Conservation (phyloP, 495 filamentous ascomycete genomes). For the Aspergillus heteromorphus region DNA sequence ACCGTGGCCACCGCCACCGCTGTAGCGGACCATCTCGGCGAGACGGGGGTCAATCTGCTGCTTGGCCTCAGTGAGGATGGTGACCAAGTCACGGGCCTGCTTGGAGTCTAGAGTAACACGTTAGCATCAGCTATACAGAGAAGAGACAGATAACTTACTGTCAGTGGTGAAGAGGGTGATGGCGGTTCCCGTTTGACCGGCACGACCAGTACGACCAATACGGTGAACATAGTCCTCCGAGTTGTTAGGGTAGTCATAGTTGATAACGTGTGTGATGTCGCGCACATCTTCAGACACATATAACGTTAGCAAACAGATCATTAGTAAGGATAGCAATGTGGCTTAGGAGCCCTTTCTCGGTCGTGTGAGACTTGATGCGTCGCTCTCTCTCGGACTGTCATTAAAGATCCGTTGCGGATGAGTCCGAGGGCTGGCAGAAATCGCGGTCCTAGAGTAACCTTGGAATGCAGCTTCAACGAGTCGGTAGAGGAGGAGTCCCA, state of each 20-base stretch:
- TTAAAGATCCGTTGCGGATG: conserved; percentile 46
- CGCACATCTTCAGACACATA: conserved; percentile 82
- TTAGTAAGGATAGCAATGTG: conserved; percentile 45
- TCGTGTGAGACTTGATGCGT: conserved; percentile 64
- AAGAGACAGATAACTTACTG: conserved; percentile 57
- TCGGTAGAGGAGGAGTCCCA: conserved; percentile 68
- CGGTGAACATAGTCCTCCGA: conserved; percentile 99
- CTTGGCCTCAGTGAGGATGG: conserved; percentile 91
- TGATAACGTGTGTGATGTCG: conserved; percentile 99
- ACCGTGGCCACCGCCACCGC: conserved; percentile 76
- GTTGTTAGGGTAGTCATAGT: conserved; percentile 99
- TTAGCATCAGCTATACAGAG: conserved; percentile 23
- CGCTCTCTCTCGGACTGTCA: conserved; percentile 63
- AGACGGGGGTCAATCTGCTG: conserved; percentile 97
- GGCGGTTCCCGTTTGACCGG: conserved; percentile 81
- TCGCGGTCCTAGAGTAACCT: conserved; percentile 69
- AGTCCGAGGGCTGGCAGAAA: conserved; percentile 53
- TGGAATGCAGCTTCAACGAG: conserved; percentile 62
- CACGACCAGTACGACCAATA: conserved; percentile 90
- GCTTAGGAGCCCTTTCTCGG: conserved; percentile 50
- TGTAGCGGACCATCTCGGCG: conserved; percentile 89
- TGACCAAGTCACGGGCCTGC: conserved; percentile 91
- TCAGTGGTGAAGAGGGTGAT: conserved; percentile 98
- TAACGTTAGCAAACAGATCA: conserved; percentile 70
- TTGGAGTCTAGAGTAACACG: conserved; percentile 66